Conservation (phyloP, 176 grass and related monocot genomes). For the Oryza rufipogon region DNA sequence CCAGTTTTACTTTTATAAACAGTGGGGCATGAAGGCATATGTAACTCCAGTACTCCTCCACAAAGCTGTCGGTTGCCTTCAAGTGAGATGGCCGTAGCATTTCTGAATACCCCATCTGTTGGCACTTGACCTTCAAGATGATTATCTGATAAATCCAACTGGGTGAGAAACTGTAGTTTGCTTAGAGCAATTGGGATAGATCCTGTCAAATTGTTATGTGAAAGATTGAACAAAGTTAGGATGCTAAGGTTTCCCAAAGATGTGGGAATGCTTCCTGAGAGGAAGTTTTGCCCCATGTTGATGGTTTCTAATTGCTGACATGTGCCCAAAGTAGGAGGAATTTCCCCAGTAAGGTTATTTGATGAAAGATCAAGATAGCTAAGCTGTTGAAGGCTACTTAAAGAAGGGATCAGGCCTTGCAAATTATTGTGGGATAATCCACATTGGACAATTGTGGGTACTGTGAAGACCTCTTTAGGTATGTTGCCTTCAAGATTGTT, state of each 20-base stretch:
- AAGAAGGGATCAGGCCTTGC: slow-evolving; percentile 10
- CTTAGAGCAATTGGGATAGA: slow-evolving; percentile 40
- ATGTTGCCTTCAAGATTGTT: slow-evolving; percentile 37
- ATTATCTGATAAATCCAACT: slow-evolving; percentile 47
- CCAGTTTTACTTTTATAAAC: not conserved
- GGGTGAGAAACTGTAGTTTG: slow-evolving; percentile 22
- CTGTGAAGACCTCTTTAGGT: not conserved
- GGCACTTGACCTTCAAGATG: slow-evolving; percentile 51
- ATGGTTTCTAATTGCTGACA: slow-evolving; percentile 36
- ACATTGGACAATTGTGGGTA: not conserved
- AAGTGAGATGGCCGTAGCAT: slow-evolving; percentile 29
- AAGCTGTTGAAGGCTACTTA: slow-evolving; percentile 36
- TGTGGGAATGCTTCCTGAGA: slow-evolving; percentile 42
- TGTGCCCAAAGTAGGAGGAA: slow-evolving; percentile 33
- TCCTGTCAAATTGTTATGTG: slow-evolving; percentile 42
- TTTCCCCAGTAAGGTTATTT: slow-evolving; percentile 52
- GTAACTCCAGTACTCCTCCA: slow-evolving; percentile 47
- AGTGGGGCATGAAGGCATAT: slow-evolving; percentile 42
- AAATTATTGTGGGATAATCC: slow-evolving; percentile 27
- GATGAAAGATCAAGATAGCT: slow-evolving; percentile 38
- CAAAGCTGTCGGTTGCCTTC: slow-evolving; percentile 43
- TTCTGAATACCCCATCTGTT: slow-evolving; percentile 46
- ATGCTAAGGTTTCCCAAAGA: slow-evolving; percentile 12
- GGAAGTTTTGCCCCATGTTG: slow-evolving; percentile 24
- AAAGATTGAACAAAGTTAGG: slow-evolving; percentile 32